Base-by-base conservation (phyloP, 2,329 filamentous ascomycete genomes). In the Colletotrichum destructivum region DNA sequence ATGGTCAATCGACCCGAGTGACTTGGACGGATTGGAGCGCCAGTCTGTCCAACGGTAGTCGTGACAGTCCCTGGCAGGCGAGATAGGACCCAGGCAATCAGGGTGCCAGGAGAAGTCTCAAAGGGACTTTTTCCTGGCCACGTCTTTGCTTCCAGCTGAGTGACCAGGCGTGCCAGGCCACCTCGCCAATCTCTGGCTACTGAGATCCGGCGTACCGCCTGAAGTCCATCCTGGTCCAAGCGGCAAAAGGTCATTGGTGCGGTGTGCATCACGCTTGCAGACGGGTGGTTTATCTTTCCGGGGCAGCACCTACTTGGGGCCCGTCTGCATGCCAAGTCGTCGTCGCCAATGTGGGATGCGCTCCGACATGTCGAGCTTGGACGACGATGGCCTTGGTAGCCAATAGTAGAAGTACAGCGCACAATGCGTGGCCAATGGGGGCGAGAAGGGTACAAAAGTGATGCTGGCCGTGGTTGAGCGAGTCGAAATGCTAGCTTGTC, bases 121-220 rank as follows among this genome's bases (percentile, higher is more conserved):
- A 46, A 38, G 42, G 38, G 42, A 44, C 47, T 38, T 60, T 49
- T 66, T 68, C 57, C 57, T 42, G 56, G 16, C 23, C 51, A 64
- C 46, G 18, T 54, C 40, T 47, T 31, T 57, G n/a, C 35, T 44
- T 49, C 49, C 44, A 26, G 61, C 61, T 61, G 65, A 64, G 49
- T 51, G 49, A n/a, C 51, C 35, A 56, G 60, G 61, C 62, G 44
- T 42, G n/a, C 51, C 35, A 56, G 60, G 61, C 62, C 38, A 57
- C 31, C 54, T 72, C 70, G 66, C 56, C 66, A 72, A 72, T 72
- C 70, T 71, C 70, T 72, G 5, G n/a, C 23, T 57, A 49, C 31
- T 51, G 66, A 72, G 70, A 72, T 71, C 42, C 68, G 62, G 46
- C 23, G 52, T 46, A 26, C 38, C 56, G 55, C 49, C 23, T 38